Conservation (phyloP, 73 alveolate genomes). For the Tetrahymena thermophila region DNA sequence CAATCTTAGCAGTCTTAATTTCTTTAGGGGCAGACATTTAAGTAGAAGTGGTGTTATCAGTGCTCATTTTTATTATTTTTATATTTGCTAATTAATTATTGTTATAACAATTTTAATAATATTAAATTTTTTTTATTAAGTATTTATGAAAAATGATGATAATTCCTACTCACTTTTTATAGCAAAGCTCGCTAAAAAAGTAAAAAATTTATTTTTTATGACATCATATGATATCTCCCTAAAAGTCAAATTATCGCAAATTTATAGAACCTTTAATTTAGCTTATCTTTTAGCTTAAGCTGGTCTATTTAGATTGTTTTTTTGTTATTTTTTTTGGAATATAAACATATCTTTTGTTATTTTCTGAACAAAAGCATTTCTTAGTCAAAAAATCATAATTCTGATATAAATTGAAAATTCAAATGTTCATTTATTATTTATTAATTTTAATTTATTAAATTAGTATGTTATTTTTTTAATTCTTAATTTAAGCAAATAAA, state of each 20-base stretch:
- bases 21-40: background rate
- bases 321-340: background rate
- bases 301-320: background rate
- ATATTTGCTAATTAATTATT: background rate
- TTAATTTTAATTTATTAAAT: too few species aligned
- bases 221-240: background rate
- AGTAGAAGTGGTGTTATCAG: background rate
- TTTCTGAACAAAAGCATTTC: background rate
- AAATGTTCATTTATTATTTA: background rate
- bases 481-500: too few species aligned
- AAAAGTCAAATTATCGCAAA: background rate
- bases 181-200: background rate
- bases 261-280: background rate
- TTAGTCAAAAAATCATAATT: background rate
- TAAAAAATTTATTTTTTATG: background rate
- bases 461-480: too few species aligned
- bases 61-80: background rate
- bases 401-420: background rate
- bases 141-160: background rate
- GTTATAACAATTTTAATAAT: background rate
- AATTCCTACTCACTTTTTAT: background rate
- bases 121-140: background rate
- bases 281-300: background rate
- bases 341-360: background rate
- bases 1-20: background rate